Evolutionary conservation across 768 basidiomycete species (phyloP).

Genomic region (Amanita subjunquillea): DNA sequence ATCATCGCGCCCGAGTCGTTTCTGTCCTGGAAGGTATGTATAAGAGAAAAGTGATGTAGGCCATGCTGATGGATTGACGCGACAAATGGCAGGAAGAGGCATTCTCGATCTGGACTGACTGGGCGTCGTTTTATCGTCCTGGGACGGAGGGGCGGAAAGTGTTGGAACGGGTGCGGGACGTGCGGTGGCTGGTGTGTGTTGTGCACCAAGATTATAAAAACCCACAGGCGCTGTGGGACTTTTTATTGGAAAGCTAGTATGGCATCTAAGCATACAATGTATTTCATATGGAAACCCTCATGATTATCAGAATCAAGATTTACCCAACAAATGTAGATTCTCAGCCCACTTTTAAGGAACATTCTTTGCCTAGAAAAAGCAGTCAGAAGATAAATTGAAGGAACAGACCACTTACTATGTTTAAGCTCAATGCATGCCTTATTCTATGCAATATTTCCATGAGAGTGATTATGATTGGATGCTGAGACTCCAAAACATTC

Average conservation of each 20-base stretch:
- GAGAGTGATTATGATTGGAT: no score
- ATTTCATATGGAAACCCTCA: no score
- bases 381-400: no score
- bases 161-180: slow-evolving; percentile 60
- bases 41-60: background rate
- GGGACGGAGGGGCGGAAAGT: slow-evolving; percentile 59
- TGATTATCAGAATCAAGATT: no score
- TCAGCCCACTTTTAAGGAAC: no score
- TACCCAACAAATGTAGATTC: no score
- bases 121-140: slow-evolving; percentile 82
- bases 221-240: slow-evolving; percentile 70
- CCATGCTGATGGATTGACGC: background rate
- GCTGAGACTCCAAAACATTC: no score
- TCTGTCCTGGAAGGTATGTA: slow-evolving; percentile 84
- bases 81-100: slow-evolving; percentile 69
- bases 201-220: slow-evolving; percentile 91
- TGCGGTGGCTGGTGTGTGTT: slow-evolving; percentile 85
- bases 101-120: slow-evolving; percentile 91
- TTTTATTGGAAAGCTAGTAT: slow-evolving; percentile 41
- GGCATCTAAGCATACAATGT: no score
- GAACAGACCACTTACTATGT: no score
- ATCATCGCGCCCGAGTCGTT: slow-evolving; percentile 95
- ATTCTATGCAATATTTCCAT: no score
- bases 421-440: no score
- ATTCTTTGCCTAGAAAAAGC: no score